A percentile compares a stretch with the other conserved stretches of the same genome.
Evolutionary conservation across 192 early-diverging fungal genomes (phyloP).

Genomic region (Coemansia sp.): DNA sequence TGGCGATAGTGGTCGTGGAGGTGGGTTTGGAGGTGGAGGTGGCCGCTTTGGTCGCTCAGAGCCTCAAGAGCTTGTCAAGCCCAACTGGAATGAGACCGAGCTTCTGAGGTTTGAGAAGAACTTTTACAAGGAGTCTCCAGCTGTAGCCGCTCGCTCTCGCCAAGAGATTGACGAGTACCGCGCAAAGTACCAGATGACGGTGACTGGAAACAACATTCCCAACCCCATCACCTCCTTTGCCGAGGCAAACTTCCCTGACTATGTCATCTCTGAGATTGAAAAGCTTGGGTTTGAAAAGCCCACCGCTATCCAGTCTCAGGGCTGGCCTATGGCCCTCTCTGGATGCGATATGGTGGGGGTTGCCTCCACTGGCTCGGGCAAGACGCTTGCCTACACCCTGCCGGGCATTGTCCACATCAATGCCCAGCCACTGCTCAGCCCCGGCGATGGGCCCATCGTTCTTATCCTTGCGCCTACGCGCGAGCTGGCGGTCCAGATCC

Average conservation of each 20-base stretch:
- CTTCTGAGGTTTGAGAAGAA: constrained; percentile 92
- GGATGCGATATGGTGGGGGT: constrained; percentile 93
- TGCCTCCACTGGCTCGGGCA: constrained; percentile 87
- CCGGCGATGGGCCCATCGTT: constrained; percentile 95
- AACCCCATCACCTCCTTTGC: constrained; percentile 86
- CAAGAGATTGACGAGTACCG: constrained; percentile 81
- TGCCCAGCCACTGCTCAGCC: constrained; percentile 88
- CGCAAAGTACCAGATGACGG: constrained; percentile 74
- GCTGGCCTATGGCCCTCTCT: constrained; percentile 97
- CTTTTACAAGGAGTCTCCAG: constrained; percentile 87
- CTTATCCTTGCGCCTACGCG: constrained; percentile 95
- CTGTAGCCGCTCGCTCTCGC: constrained; percentile 64
- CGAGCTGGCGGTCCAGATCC: constrained; percentile 96
- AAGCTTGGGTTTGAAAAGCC: constrained; percentile 83
- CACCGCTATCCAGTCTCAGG: constrained; percentile 94
- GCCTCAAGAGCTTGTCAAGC: constrained; percentile 47
- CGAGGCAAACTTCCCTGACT: constrained; percentile 90
- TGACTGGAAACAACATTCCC: constrained; percentile 81
- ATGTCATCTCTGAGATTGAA: constrained; percentile 84
- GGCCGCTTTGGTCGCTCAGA: constrained; percentile 29
- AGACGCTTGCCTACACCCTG: constrained; percentile 91
- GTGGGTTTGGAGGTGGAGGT: constrained; percentile 19
- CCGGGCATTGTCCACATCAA: constrained; percentile 99
- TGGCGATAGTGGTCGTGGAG: constrained; percentile 7
- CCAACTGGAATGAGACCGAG: constrained; percentile 66